phyloP scores from a whole-genome alignment of 2,329 filamentous ascomycete genomes.

The Beauveria sp. region DNA sequence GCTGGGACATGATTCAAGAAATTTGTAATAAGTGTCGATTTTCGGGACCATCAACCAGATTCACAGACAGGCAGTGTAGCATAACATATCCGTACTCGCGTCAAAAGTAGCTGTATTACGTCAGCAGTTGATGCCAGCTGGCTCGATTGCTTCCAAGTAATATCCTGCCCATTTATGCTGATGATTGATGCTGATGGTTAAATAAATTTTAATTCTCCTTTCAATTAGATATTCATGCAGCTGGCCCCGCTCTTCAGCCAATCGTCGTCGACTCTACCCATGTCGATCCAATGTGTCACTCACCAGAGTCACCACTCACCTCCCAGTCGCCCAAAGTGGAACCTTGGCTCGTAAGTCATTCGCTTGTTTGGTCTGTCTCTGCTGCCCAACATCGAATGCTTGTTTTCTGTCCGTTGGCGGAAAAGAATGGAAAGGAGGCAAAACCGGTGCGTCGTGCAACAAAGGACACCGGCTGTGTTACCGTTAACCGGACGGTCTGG shows the following conservation, averaged over 20 bases:
- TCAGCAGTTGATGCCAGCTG: background rate
- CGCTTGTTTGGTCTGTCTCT: background rate
- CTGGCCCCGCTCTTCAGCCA: background rate
- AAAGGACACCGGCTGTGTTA: background rate
- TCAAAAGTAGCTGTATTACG: background rate
- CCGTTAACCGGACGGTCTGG: background rate
- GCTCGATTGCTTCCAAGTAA: no score
- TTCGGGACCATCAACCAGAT: no score
- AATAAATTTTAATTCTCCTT: background rate
- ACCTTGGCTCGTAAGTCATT: background rate
- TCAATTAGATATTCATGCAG: background rate
- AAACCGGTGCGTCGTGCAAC: background rate
- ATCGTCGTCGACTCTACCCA: background rate
- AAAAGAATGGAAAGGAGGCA: no score
- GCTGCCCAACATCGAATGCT: background rate
- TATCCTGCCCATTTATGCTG: no score
- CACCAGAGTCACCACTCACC: background rate
- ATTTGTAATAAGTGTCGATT: no score
- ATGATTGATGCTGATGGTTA: no score
- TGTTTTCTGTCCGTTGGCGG: no score
- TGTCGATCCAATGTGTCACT: slow-evolving; percentile 3
- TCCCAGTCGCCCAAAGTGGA: slow-evolving; percentile 2
- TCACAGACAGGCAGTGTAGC: no score
- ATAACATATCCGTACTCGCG: no score
- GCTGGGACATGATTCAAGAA: no score